phyloP scores from a whole-genome alignment of 2,329 filamentous ascomycete genomes.

The Hymenoscyphus linearis region DNA sequence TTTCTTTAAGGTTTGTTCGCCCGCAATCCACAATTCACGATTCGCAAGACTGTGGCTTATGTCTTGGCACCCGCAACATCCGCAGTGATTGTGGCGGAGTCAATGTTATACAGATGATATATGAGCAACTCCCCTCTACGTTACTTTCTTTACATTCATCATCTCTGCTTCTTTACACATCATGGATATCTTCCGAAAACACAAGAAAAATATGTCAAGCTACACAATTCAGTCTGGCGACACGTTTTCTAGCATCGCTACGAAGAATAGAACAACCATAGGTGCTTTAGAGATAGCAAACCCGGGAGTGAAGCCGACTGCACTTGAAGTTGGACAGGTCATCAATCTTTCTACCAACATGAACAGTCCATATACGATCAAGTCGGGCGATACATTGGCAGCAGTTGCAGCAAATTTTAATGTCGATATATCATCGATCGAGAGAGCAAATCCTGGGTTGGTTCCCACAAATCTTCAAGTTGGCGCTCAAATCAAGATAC shows the following conservation, averaged over 20 bases:
- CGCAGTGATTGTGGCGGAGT: not conserved
- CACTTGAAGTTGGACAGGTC: conserved; percentile 10
- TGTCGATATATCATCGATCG: conserved; percentile 2
- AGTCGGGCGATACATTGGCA: not conserved
- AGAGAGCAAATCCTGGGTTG: conserved; percentile 8
- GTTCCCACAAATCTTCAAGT: conserved; percentile 9
- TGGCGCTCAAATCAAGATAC: conserved; percentile 6
- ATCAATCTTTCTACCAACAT: not conserved
- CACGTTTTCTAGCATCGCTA: conserved; percentile 9
- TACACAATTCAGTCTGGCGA: conserved; percentile 14
- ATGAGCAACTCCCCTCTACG: not conserved
- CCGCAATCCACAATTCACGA: not conserved
- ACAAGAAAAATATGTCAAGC: not conserved
- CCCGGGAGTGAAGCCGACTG: conserved; percentile 6
- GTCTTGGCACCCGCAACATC: not conserved
- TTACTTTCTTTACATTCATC: not conserved
- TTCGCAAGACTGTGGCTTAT: not conserved
- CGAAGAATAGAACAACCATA: conserved; percentile 4
- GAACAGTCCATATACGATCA: not conserved
- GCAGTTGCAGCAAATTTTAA: not conserved
- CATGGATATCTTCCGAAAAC: not conserved
- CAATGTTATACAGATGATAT: not conserved
- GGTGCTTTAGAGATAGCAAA: conserved; percentile 10
- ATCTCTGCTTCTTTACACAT: not conserved
- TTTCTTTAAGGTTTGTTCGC: no score